phyloP scores from a whole-genome alignment of 2,329 filamentous ascomycete species.

The Leptographium flavum region DNA sequence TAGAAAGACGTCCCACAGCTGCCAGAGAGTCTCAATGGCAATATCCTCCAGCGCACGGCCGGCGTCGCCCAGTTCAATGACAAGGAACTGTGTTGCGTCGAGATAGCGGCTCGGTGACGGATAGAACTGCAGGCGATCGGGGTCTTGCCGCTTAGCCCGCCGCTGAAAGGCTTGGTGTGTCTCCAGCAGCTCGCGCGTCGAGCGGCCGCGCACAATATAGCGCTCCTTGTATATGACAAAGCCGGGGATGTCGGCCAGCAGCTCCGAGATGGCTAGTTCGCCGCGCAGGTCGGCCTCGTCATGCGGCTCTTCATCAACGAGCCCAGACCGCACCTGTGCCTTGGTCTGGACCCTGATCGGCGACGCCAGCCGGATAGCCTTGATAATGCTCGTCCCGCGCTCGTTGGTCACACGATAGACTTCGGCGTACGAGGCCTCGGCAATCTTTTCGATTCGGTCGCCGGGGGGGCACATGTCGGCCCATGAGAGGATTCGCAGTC shows the following conservation, averaged over 20 bases:
- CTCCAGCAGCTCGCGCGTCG: conserved; percentile 36
- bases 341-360: conserved; percentile 45
- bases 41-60: conserved; percentile 46
- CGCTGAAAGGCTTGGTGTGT: conserved; percentile 46
- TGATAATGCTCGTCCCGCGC: conserved; percentile 49
- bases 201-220: conserved; percentile 43
- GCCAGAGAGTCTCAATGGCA: conserved; percentile 28
- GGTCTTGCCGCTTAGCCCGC: conserved; percentile 38
- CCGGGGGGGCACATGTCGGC: conserved; percentile 39
- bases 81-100: conserved; percentile 42
- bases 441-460: conserved; percentile 45
- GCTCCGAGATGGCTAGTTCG: conserved; percentile 49
- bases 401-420: conserved; percentile 48
- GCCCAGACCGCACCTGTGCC: conserved; percentile 34
- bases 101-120: conserved; percentile 46
- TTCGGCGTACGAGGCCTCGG: conserved; percentile 52
- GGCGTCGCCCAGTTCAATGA: conserved; percentile 49
- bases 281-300: conserved; percentile 38
- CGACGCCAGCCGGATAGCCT: conserved; percentile 45
- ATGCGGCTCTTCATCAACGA: conserved; percentile 46
- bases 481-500: conserved; percentile 36
- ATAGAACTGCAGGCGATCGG: conserved; percentile 44
- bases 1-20: conserved; percentile 51
- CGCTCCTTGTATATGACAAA: conserved; percentile 53
- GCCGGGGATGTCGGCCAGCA: conserved; percentile 47